These are phyloP conservation scores for Thalassiosira hispida DNA, from an alignment of 352 stramenopile species.

Conservation along the genomic window DNA sequence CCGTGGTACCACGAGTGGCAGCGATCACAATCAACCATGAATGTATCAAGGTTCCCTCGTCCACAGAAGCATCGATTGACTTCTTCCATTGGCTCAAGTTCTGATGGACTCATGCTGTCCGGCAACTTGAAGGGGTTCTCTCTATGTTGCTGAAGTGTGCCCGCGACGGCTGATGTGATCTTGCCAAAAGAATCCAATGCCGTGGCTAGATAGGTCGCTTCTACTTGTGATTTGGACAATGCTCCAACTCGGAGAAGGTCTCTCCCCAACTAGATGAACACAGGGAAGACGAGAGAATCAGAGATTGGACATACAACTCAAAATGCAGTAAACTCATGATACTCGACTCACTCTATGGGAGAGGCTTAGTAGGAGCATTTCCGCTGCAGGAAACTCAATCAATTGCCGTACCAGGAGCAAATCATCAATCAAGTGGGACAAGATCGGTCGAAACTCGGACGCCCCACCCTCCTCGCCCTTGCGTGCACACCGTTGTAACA, in stretches of 20 bases:
- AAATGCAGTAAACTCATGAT: neutral
- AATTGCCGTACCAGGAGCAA: conserved; percentile 72
- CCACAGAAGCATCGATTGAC: conserved; percentile 77
- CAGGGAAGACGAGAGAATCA: neutral
- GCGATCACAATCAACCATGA: conserved; percentile 80
- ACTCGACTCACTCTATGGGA: conserved; percentile 46
- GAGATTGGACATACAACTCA: neutral
- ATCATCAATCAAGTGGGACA: conserved; percentile 84
- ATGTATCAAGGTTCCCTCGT: conserved; percentile 59
- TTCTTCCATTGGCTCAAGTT: conserved; percentile 44
- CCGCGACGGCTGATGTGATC: conserved; percentile 72
- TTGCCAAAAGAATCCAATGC: conserved; percentile 81
- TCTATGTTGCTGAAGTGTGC: conserved; percentile 51
- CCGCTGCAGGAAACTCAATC: conserved; percentile 77
- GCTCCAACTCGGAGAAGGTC: conserved; percentile 59
- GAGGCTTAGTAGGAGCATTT: conserved; percentile 79
- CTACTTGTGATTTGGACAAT: conserved; percentile 35
- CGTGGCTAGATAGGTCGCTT: conserved; percentile 78
- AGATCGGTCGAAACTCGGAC: conserved; percentile 81
- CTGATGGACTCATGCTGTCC: conserved; percentile 30
- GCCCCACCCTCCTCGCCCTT: conserved; percentile 82
- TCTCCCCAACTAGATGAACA: conserved; percentile 24
- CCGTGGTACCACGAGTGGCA: conserved; percentile 81
- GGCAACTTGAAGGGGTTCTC: conserved; percentile 56
- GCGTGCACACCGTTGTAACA: conserved; percentile 72